phyloP scores from a whole-genome alignment of 73 alveolate genomes.

The Tetrahymena borealis region DNA sequence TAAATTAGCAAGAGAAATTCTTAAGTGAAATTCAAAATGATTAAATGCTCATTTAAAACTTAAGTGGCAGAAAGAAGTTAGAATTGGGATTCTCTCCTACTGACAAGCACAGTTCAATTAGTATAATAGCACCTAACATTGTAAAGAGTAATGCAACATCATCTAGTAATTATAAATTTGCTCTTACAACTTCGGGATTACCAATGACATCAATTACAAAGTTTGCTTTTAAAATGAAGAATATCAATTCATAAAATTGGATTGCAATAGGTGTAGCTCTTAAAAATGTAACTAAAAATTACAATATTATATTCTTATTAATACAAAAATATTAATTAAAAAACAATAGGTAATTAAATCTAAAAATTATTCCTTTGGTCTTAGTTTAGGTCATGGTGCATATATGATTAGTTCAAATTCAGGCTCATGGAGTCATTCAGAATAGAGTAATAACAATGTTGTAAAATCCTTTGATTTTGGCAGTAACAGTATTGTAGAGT shows the following conservation, averaged over 20 bases:
- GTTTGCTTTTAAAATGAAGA: background rate
- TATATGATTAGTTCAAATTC: background rate
- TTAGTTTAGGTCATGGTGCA: slow-evolving; percentile 6
- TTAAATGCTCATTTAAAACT: background rate
- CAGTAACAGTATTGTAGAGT: background rate
- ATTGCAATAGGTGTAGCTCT: background rate
- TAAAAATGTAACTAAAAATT: background rate
- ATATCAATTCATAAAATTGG: background rate
- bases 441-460: slow-evolving; percentile 14
- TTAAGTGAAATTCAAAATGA: background rate
- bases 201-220: background rate
- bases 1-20: background rate
- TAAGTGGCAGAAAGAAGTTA: background rate
- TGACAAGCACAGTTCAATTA: background rate
- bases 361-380: background rate
- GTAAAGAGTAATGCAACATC: background rate
- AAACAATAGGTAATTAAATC: background rate
- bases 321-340: background rate
- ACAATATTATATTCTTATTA: background rate
- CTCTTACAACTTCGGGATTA: background rate
- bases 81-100: background rate
- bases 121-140: background rate
- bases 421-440: slow-evolving; percentile 34
- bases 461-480: slow-evolving; percentile 36
- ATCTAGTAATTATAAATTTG: background rate